phyloP scores from a whole-genome alignment of 78 protist genomes.

The Polysphondylium violaceum region DNA sequence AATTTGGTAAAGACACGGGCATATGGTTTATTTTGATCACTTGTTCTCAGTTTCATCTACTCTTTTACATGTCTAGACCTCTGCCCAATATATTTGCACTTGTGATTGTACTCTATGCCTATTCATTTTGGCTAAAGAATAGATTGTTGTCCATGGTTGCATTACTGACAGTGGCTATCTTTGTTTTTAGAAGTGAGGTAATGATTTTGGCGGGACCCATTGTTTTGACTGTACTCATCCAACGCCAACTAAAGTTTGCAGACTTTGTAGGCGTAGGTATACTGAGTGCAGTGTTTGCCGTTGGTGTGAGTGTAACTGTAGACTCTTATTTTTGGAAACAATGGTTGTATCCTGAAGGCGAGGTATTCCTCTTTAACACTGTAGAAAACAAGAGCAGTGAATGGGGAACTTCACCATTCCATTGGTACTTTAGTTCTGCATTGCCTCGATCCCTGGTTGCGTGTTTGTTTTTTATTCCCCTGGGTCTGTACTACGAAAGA shows the following conservation, averaged over 20 bases:
- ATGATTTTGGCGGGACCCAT: slow-evolving; percentile 73
- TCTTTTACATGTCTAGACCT: slow-evolving; percentile 91
- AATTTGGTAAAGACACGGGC: slow-evolving; percentile 40
- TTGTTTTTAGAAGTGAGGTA: slow-evolving; percentile 85
- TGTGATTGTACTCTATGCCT: slow-evolving; percentile 41
- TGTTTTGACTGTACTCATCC: slow-evolving; percentile 36
- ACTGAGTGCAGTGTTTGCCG: not conserved
- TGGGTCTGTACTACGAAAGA: not conserved
- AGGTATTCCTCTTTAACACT: slow-evolving; percentile 91
- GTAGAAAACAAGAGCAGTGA: slow-evolving; percentile 76
- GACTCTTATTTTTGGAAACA: slow-evolving; percentile 91
- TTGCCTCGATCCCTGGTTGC: slow-evolving; percentile 84
- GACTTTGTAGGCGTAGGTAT: slow-evolving; percentile 18
- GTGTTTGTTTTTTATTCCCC: not conserved
- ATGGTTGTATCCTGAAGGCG: slow-evolving; percentile 93
- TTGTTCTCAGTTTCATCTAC: slow-evolving; percentile 86
- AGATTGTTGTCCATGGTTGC: not conserved
- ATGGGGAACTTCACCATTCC: slow-evolving; percentile 91
- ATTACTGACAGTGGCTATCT: slow-evolving; percentile 54
- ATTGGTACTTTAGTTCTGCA: slow-evolving; percentile 93
- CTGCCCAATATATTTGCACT: slow-evolving; percentile 95
- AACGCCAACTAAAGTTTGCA: not conserved
- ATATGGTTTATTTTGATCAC: slow-evolving; percentile 43
- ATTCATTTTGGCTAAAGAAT: slow-evolving; percentile 49
- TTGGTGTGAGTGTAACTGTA: slow-evolving; percentile 21